Base-by-base conservation (phyloP, 768 basidiomycete species). In the Lenzites betulinus region DNA sequence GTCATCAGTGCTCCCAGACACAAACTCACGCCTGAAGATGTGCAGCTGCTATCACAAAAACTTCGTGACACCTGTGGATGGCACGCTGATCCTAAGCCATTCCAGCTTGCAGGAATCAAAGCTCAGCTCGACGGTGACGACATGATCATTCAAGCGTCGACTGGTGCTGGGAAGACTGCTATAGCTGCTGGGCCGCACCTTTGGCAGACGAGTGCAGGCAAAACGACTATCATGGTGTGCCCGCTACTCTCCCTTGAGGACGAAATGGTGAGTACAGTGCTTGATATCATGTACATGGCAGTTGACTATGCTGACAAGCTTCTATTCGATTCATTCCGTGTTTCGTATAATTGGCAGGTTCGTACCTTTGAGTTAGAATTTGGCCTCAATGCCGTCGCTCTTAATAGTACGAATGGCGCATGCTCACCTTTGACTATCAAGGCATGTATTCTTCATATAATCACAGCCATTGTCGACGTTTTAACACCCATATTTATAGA, bases 201-300 rank as follows among this genome's bases (percentile, higher is more conserved):
- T 0, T 71, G 68, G 26, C 62, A 63, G 3, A 52, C 18, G 7
- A 68, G 62, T 23, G 62, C 70, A 36, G 72, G 70, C 4, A 73
- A 69, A 56, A 67, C 76, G 0, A 76, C 76, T 0, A 60, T 80
- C 2, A 67, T 79, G 66, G 69, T 79, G 0, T 77, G 75, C 4
- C 78, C 77, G 1, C 61, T 79, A 1, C 64, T 78, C 1, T 71
- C 74, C 0, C 71, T 79, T 2, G 76, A 79, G 26, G 73, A 78
- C 0, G 76, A 79, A 55, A 70, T 71, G 69, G 75, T 75, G 15
- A 52, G 64, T 58, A 59, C 63, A 25, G n/a, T n/a, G n/a, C n/a
- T n/a, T n/a, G n/a, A n/a, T n/a, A n/a, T n/a, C n/a, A n/a, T n/a
- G n/a, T n/a, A n/a, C n/a, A n/a, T n/a, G n/a, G n/a, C n/a, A n/a